Percentiles rank a stretch among this genome's conserved stretches.
phyloP scores from a whole-genome alignment of 1,284 basidiomycete species.

The Entoloma clypeatum region DNA sequence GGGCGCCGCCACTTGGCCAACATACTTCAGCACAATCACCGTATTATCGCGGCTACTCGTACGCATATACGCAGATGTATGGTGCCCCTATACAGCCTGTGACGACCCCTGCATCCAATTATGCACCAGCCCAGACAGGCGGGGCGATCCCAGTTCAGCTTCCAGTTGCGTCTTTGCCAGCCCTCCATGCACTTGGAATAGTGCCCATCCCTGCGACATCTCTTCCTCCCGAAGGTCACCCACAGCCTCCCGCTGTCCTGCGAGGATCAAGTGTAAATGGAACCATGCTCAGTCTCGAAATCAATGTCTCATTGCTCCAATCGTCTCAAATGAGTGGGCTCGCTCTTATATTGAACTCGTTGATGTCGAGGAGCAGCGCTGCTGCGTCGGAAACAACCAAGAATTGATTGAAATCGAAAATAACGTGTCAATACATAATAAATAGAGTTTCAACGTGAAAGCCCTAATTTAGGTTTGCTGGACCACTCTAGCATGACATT shows the following conservation, averaged over 20 bases:
- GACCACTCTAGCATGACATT: no score
- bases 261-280: conserved; percentile 66
- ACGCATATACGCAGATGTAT: conserved; percentile 52
- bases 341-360: conserved; percentile 63
- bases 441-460: no score
- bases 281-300: conserved; percentile 66
- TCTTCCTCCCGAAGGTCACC: conserved; percentile 50
- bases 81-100: conserved; percentile 27
- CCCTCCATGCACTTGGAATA: conserved; percentile 67
- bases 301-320: conserved; percentile 68
- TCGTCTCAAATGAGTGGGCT: conserved; percentile 69
- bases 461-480: no score
- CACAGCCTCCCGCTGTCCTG: conserved; percentile 65
- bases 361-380: conserved; percentile 42
- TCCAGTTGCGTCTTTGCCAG: conserved; percentile 64
- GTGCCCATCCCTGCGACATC: conserved; percentile 62
- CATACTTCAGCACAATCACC: conserved; percentile 38
- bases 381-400: conserved; percentile 12
- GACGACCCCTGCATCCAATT: conserved; percentile 32
- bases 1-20: conserved; percentile 25
- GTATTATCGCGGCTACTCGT: conserved; percentile 54
- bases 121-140: conserved; percentile 34
- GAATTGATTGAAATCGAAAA: background rate
- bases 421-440: no score
- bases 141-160: conserved; percentile 69